Conservation (phyloP, 2,329 filamentous ascomycete genomes). For the Colletotrichum abscissum region DNA sequence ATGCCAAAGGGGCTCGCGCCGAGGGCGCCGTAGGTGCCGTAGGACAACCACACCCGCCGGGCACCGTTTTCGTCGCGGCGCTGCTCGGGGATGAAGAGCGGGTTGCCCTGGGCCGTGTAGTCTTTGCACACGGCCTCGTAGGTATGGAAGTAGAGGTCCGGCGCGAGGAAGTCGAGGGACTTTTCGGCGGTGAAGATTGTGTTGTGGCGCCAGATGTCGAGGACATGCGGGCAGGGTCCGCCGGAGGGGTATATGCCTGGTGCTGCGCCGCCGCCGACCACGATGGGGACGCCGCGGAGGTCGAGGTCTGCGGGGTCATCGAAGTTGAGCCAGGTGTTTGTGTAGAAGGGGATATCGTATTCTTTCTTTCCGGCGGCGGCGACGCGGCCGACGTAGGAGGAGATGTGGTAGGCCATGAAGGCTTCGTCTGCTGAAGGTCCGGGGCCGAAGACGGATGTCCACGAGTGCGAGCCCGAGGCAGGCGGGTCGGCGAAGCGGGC, state of each 20-base stretch:
- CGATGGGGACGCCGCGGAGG: constrained; percentile 44
- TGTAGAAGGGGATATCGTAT: constrained; percentile 47
- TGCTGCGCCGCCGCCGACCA: constrained; percentile 47
- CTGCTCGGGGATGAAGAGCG: constrained; percentile 64
- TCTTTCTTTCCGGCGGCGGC: constrained; percentile 47
- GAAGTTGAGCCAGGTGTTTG: constrained; percentile 51
- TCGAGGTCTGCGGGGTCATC: constrained; percentile 46
- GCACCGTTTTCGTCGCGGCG: constrained; percentile 59
- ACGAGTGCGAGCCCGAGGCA: constrained; percentile 40
- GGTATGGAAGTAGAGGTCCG: constrained; percentile 61
- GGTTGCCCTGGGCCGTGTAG: constrained; percentile 55
- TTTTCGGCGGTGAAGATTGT: constrained; percentile 41
- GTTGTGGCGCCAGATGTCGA: constrained; percentile 54
- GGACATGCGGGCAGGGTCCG: constrained; percentile 45
- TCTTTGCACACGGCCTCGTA: constrained; percentile 55
- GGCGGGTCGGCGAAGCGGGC: constrained; percentile 41
- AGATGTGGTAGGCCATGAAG: constrained; percentile 51
- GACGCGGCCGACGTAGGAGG: constrained; percentile 47
- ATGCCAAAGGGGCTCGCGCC: constrained; percentile 54
- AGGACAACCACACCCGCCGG: constrained; percentile 53
- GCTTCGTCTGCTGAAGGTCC: constrained; percentile 45
- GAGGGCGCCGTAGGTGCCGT: constrained; percentile 51
- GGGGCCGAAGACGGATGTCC: constrained; percentile 47
- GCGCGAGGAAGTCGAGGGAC: constrained; percentile 56
- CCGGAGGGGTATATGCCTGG: constrained; percentile 52